phyloP scores from a whole-genome alignment of 495 filamentous ascomycete genomes.

The Usnea hakonensis region DNA sequence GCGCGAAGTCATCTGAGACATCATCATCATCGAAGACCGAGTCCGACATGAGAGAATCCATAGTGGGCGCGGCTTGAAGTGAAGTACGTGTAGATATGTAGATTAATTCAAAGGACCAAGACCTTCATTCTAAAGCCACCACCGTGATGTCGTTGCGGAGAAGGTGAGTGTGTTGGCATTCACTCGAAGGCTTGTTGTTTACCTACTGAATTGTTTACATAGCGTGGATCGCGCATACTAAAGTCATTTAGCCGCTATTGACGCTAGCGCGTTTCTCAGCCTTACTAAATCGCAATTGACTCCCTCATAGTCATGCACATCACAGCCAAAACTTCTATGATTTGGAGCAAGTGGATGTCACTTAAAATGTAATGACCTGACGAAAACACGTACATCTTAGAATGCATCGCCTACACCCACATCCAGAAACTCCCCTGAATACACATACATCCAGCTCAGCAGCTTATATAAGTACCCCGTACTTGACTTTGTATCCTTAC shows the following conservation, averaged over 20 bases:
- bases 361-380: background rate
- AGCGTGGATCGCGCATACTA: background rate
- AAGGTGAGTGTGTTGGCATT: background rate
- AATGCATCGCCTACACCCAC: background rate
- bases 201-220: background rate
- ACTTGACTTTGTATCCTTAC: background rate
- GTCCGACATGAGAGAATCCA: slow-evolving; percentile 24
- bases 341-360: no score
- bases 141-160: background rate
- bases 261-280: background rate
- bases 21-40: slow-evolving; percentile 25
- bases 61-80: background rate
- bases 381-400: background rate
- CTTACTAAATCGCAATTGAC: background rate
- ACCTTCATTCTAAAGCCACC: background rate
- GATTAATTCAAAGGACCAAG: background rate
- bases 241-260: background rate
- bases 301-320: background rate
- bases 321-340: no score
- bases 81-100: background rate
- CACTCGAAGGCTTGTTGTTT: background rate
- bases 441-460: background rate
- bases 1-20: slow-evolving; percentile 21
- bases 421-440: background rate
- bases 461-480: background rate